These are phyloP conservation scores for Suillus paluster DNA, from an alignment of 768 basidiomycete genomes.

Conservation along the genomic window DNA sequence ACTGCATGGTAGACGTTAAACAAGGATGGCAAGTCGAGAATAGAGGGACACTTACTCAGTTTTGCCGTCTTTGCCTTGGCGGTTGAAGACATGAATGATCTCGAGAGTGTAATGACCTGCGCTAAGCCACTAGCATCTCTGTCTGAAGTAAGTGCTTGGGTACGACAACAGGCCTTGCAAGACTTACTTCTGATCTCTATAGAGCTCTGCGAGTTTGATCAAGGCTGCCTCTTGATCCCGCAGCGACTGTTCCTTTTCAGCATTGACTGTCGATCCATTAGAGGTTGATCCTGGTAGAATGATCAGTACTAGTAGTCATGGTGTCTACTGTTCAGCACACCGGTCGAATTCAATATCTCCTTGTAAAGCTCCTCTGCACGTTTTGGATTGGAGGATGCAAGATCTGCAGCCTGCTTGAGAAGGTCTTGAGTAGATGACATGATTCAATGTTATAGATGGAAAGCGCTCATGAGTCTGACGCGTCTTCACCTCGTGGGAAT, in stretches of 20 bases:
- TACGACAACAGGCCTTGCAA: neutral
- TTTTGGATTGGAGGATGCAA: conserved; percentile 50
- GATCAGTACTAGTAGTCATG: neutral
- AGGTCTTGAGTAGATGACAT: conserved; percentile 32
- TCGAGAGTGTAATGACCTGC: conserved; percentile 80
- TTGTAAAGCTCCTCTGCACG: conserved; percentile 79
- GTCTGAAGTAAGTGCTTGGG: conserved; percentile 10
- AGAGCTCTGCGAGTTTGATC: conserved; percentile 83
- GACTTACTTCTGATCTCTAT: conserved; percentile 82
- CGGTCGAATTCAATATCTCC: conserved; percentile 56
- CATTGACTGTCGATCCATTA: conserved; percentile 38
- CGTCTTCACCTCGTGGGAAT: conserved; percentile 36
- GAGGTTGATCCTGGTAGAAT: conserved; percentile 30
- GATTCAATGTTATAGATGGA: neutral
- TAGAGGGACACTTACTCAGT: conserved; percentile 59
- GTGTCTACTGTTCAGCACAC: conserved; percentile 24
- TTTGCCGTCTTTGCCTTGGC: conserved; percentile 98
- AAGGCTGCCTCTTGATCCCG: conserved; percentile 86
- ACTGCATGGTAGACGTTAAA: conserved; percentile 49
- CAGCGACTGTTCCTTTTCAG: conserved; percentile 59
- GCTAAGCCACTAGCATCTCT: conserved; percentile 89
- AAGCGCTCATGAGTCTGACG: conserved; percentile 22
- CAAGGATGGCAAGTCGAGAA: neutral
- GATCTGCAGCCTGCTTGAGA: conserved; percentile 54
- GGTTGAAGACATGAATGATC: conserved; percentile 89